A percentile compares a stretch with the other conserved stretches of the same genome.
Evolutionary conservation across 495 filamentous ascomycete species (phyloP).

Genomic region (Daldinia concentrica): DNA sequence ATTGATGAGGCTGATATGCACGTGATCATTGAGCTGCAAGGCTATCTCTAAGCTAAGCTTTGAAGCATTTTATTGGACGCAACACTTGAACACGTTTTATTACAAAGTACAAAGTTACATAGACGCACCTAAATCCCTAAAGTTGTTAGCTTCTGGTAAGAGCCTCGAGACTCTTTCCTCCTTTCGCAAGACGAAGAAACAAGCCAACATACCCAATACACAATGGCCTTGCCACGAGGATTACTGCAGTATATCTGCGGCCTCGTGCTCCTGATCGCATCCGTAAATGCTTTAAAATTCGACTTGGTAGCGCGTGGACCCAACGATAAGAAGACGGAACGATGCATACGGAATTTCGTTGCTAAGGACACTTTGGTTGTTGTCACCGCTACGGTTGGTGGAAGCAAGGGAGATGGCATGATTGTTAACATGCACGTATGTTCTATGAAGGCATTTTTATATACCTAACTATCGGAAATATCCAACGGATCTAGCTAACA

Average conservation of each 20-base stretch:
- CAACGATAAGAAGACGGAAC: slow-evolving; percentile 70
- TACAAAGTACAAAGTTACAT: slow-evolving; percentile 33
- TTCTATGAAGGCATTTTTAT: slow-evolving; percentile 31
- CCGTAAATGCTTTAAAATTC: slow-evolving; percentile 87
- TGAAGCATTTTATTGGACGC: slow-evolving; percentile 26
- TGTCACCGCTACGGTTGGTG: slow-evolving; percentile 90
- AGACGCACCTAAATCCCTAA: slow-evolving; percentile 13
- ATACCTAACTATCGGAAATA: slow-evolving; percentile 2
- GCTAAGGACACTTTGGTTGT: slow-evolving; percentile 94
- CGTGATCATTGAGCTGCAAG: slow-evolving; percentile 29
- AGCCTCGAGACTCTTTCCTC: slow-evolving; percentile 25
- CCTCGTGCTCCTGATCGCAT: slow-evolving; percentile 64
- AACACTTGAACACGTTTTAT: slow-evolving; percentile 46
- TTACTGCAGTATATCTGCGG: slow-evolving; percentile 58
- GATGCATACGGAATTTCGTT: slow-evolving; percentile 98
- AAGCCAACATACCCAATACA: slow-evolving; percentile 20
- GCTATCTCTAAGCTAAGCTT: slow-evolving; percentile 3
- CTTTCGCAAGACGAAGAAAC: slow-evolving; percentile 16
- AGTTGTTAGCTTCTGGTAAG: slow-evolving; percentile 23
- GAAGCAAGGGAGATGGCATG: slow-evolving; percentile 90
- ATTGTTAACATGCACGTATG: slow-evolving; percentile 94
- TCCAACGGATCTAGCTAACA: slow-evolving; percentile 6
- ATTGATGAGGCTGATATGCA: neutral
- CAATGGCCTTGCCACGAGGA: slow-evolving; percentile 51
- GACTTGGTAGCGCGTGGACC: slow-evolving; percentile 77